Evolutionary conservation across 768 basidiomycete species (phyloP).

Genomic region (Asterophora lycoperdoides): DNA sequence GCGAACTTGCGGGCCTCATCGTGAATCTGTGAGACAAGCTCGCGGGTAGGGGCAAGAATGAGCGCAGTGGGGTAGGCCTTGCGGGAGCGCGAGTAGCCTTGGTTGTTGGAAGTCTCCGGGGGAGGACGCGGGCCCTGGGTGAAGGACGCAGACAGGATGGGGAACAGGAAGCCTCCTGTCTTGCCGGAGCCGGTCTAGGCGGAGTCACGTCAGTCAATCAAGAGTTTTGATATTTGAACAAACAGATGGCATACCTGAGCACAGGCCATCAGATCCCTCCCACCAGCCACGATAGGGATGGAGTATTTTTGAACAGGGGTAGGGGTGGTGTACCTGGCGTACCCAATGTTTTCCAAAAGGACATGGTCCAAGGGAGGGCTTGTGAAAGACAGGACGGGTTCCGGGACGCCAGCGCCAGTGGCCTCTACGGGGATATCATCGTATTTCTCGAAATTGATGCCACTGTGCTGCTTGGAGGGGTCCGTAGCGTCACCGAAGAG

Average conservation of each 20-base stretch:
- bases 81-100: constrained; percentile 62
- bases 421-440: constrained; percentile 99
- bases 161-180: constrained; percentile 98
- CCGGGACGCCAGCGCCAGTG: constrained; percentile 95
- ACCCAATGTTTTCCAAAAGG: constrained; percentile 91
- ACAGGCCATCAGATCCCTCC: constrained; percentile 91
- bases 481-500: constrained; percentile 89
- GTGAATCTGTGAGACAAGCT: constrained; percentile 98
- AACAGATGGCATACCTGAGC: constrained; percentile 59
- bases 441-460: constrained; percentile 99
- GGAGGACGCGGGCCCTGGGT: constrained; percentile 71
- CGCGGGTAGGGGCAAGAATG: constrained; percentile 96
- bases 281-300: constrained; percentile 91
- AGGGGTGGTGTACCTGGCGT: constrained; percentile 89
- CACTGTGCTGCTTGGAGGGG: constrained; percentile 86
- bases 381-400: constrained; percentile 84
- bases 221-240: constrained; percentile 2
- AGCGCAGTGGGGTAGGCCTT: constrained; percentile 97
- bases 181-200: constrained; percentile 98
- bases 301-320: constrained; percentile 99
- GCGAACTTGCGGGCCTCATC: constrained; percentile 99
- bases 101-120: constrained; percentile 47
- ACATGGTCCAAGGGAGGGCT: constrained; percentile 88
- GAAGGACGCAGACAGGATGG: constrained; percentile 94
- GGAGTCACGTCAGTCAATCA: constrained; percentile 10